phyloP scores from a whole-genome alignment of 83 land plant genomes.

The Larix sibirica region DNA sequence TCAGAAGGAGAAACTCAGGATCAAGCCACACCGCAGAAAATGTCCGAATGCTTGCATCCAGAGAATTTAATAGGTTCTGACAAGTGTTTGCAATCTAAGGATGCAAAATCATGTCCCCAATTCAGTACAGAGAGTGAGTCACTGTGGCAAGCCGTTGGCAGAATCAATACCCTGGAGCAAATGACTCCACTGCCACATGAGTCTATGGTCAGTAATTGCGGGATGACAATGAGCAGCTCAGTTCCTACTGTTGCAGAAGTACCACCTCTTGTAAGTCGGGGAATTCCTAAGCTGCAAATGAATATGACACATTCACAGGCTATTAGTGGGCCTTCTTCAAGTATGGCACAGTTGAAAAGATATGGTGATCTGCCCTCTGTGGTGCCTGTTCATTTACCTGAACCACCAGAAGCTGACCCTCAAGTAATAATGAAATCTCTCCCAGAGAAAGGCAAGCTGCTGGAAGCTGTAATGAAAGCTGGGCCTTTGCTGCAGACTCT shows the following conservation, averaged over 20 bases:
- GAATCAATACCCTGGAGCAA: neutral
- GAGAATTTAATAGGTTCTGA: neutral
- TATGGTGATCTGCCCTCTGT: slow-evolving; percentile 17
- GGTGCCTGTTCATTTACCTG: slow-evolving; percentile 29
- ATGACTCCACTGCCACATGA: neutral
- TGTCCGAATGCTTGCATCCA: slow-evolving; percentile 3
- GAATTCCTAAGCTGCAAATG: neutral
- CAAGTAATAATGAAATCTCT: slow-evolving; percentile 46
- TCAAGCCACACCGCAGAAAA: neutral
- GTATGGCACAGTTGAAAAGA: slow-evolving; percentile 19
- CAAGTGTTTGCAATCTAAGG: neutral
- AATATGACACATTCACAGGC: slow-evolving; percentile 6
- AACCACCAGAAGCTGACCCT: slow-evolving; percentile 39
- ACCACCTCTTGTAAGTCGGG: slow-evolving; percentile 7
- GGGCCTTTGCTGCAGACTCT: slow-evolving; percentile 87
- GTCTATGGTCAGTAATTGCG: neutral
- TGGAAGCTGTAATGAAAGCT: slow-evolving; percentile 86
- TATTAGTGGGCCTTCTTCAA: slow-evolving; percentile 9
- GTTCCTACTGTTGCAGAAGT: neutral
- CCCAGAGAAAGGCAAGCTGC: slow-evolving; percentile 85
- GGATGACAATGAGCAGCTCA: neutral
- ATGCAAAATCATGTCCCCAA: slow-evolving; percentile 12
- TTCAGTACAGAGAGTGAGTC: slow-evolving; percentile 8
- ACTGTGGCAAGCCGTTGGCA: neutral
- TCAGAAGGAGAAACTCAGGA: slow-evolving; percentile 13